Base-by-base conservation (phyloP, 1,284 basidiomycete species). In the Xerocomus amazonicus region DNA sequence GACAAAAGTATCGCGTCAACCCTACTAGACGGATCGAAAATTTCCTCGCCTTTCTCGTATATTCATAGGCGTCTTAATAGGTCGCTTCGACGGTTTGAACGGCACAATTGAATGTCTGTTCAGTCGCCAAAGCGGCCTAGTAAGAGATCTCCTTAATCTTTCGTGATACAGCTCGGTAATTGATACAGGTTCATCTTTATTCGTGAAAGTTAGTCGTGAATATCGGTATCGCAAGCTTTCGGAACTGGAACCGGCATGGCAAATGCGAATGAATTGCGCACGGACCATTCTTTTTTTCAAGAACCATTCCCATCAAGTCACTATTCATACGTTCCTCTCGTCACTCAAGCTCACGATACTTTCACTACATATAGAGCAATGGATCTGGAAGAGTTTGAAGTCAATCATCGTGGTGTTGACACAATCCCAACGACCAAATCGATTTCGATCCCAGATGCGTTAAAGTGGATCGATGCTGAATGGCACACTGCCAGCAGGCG, bases 401-500 rank as follows among this genome's bases (percentile, higher is more conserved):
- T 61, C 16, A 10, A 45, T 40, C 49, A 29, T 31, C 46, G 27
- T 34, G 6, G 33, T 19, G 29, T 31, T 17, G 38, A 48, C 36
- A 7, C 10, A 9, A 33, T 38, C 27, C 16, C 28, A 14, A 34
- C 39, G 14, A 14, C 17, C 16, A 8, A 3, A 34, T 36, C 55
- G 39, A 35, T 50, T 47, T 56, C 57, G 33, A 40, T 59, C 27
- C 26, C 41, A 12, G 50, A 59, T 12, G 63, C 68, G 0, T 45
- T 75, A 7, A 52, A 63, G 13, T 49, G 54, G 41, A 49, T 73
- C 8, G 73, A 76, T 53, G 49, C 54, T 27, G 45, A 48, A n/a
- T 78, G 75, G 74, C 77, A 72, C 51, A 58, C 55, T 14, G 61
- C 69, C 12, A 67, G 64, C 50, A 68, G 70, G 51, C 55, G 67